phyloP scores from a whole-genome alignment of 257 asterid species.

The Solanum lycopersicoides region DNA sequence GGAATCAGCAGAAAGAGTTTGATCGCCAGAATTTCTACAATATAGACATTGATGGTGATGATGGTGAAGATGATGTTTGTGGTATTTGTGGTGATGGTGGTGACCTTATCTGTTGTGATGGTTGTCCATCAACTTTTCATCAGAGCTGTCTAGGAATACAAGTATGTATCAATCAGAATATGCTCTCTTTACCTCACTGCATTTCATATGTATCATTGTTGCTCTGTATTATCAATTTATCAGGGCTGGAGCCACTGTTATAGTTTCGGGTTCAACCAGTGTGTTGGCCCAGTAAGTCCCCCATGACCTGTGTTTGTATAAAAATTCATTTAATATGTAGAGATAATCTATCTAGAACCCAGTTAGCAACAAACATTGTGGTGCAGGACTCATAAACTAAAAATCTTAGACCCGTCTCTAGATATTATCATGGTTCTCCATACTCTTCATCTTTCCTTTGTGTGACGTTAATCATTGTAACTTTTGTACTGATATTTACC shows the following conservation, averaged over 20 bases:
- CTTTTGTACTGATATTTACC: not conserved
- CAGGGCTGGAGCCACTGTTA: not conserved
- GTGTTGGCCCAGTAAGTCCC: not conserved
- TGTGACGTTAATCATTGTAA: not conserved
- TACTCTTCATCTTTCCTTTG: not conserved
- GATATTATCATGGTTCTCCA: not conserved
- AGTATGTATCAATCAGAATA: not conserved
- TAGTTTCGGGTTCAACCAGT: not conserved
- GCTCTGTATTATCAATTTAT: not conserved
- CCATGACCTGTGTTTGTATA: not conserved
- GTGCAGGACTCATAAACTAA: not conserved
- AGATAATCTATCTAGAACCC: not conserved
- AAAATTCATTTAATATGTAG: not conserved
- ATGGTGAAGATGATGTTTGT: slow-evolving; percentile 13
- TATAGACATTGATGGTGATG: slow-evolving; percentile 2
- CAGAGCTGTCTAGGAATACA: slow-evolving; percentile 5
- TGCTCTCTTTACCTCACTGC: not conserved
- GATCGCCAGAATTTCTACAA: not conserved
- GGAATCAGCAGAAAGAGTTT: slow-evolving; percentile 6
- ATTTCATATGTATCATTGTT: not conserved
- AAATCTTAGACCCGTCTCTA: not conserved
- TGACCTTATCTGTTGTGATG: slow-evolving; percentile 15
- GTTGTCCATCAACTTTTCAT: slow-evolving; percentile 14
- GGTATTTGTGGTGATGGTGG: slow-evolving; percentile 15
- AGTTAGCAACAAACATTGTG: not conserved